These are phyloP conservation scores for Dalbergia cochinchinensis DNA, from an alignment of 306 rosid species.

Conservation along the genomic window DNA sequence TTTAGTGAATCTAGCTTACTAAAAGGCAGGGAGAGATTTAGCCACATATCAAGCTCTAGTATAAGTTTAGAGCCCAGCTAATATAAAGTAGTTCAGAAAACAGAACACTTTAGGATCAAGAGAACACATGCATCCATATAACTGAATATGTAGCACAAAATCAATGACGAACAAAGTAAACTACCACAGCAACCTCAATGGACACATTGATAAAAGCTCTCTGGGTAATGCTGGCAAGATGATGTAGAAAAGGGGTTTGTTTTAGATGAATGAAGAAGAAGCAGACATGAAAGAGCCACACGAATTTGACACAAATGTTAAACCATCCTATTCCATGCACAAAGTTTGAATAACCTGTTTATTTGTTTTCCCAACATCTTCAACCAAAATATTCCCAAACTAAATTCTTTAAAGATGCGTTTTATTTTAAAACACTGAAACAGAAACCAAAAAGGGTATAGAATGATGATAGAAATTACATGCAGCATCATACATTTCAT, in stretches of 20 bases:
- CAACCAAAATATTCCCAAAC: background rate
- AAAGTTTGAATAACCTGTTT: background rate
- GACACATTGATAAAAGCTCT: background rate
- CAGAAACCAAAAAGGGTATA: background rate
- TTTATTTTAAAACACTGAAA: background rate
- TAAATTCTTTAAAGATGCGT: background rate
- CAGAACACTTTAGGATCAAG: background rate
- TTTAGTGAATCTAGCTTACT: background rate
- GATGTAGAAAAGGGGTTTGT: background rate
- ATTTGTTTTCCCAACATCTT: background rate
- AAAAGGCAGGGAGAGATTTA: background rate
- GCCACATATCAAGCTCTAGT: background rate
- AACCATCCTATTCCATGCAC: background rate
- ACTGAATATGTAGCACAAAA: background rate
- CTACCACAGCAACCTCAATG: background rate
- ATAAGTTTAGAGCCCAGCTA: background rate
- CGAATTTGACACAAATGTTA: background rate
- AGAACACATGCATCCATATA: background rate
- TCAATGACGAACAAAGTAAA: background rate
- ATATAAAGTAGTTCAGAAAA: background rate
- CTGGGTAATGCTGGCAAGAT: background rate
- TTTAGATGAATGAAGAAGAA: background rate
- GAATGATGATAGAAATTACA: background rate
- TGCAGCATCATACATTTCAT: background rate
- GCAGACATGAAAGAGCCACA: background rate